These are phyloP conservation scores for Cladosporium sp. DNA, from an alignment of 2,329 filamentous ascomycete species.

Conservation along the genomic window DNA sequence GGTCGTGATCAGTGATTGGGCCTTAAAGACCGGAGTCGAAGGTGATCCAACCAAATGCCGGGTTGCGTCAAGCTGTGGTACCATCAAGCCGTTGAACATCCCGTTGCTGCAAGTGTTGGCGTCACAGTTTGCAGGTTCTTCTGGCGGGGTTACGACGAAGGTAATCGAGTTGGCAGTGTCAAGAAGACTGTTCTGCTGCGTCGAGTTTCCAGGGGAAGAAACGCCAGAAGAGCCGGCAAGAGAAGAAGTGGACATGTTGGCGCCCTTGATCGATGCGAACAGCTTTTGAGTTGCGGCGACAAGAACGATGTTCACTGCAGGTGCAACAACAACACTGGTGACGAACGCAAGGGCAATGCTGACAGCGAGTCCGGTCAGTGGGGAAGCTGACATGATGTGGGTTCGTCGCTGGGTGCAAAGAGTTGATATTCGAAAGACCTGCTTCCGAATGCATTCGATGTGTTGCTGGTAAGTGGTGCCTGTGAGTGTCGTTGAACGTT, in stretches of 20 bases:
- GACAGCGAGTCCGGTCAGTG: neutral
- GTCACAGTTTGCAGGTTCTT: neutral
- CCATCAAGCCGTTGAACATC: neutral
- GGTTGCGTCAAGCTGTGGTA: neutral
- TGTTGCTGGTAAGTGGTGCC: neutral
- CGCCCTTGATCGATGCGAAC: neutral
- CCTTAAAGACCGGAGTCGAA: neutral
- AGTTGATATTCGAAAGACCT: neutral
- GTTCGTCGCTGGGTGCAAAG: neutral
- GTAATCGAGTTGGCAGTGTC: neutral
- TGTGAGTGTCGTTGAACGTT: neutral
- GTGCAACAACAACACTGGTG: neutral
- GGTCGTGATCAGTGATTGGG: neutral
- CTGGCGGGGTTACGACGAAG: neutral
- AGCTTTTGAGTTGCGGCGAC: neutral
- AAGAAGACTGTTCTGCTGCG: neutral
- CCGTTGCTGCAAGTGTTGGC: neutral
- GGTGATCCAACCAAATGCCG: neutral
- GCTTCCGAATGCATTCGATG: neutral
- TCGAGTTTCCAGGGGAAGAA: neutral
- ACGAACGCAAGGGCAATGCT: neutral
- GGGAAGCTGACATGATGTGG: neutral
- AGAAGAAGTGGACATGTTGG: neutral
- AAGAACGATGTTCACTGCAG: neutral
- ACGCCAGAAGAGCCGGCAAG: neutral